Base-by-base conservation (phyloP, 2,329 filamentous ascomycete genomes). In the Hypoxylon sp. region DNA sequence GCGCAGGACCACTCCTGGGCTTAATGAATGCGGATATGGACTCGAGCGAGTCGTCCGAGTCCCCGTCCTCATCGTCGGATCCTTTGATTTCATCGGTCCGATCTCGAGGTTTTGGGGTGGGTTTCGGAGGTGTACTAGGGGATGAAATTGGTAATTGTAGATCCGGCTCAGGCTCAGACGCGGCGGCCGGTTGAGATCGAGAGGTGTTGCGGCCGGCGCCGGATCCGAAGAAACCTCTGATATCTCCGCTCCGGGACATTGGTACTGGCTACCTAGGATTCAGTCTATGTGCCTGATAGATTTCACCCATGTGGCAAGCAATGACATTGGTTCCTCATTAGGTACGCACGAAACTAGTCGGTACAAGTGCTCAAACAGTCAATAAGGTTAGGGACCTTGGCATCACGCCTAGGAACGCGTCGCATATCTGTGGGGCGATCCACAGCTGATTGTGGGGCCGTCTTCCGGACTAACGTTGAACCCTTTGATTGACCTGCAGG, bases 41-140 rank as follows among this genome's bases (percentile, higher is more conserved):
- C 62, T 84, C 84, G 18, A 87, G 72, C 1, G 82, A 84, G 53
- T 78, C 81, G 61, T 85, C 80, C 0, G 89, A 90, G 50, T 86
- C 85, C 9, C 84, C 84, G 24, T 85, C 85, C n/a, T 91, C 90
- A 8, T 91, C 90, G 72, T 94, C 92, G 0, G 92, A 93, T 56
- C 87, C 89, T 46, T 83, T 84, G 40, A 94, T 91, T 58, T 90
- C 80, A 11, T 87, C 78, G 71, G 87, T 81, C 75, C 87, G 80
- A 62, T 82, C 79, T 50, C 78, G 67, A 62, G 69, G 38, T 52
- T 72, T 73, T 44, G 70, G 48, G 52, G 73, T 56, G 33, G 71
- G 51, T 60, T 71, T 72, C 28, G 60, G 63, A 2, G 74, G 75
- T n/a, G 75, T 76, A 14, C 55, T 70, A 33, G 74, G 74, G 24